Evolutionary conservation across 2,329 filamentous ascomycete species (phyloP).

Genomic region (Colletotrichum cordylinicola): DNA sequence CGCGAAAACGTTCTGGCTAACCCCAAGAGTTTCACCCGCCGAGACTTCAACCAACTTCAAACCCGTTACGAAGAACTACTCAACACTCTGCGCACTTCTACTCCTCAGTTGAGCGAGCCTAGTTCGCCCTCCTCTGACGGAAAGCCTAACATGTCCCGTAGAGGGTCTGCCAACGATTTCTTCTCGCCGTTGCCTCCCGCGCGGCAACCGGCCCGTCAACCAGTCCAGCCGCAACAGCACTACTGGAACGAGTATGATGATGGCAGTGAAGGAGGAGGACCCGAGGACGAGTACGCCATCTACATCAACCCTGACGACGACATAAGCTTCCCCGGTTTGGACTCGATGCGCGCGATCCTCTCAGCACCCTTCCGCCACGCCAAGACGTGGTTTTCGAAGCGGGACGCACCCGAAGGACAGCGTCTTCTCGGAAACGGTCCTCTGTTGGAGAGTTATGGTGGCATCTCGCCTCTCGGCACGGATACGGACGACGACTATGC

Average conservation of each 20-base stretch:
- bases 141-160: slow-evolving; percentile 24
- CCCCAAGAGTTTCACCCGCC: slow-evolving; percentile 74
- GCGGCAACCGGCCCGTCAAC: slow-evolving; percentile 27
- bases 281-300: slow-evolving; percentile 69
- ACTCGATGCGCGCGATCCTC: slow-evolving; percentile 61
- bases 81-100: slow-evolving; percentile 49
- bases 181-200: slow-evolving; percentile 10
- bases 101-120: slow-evolving; percentile 44
- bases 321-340: slow-evolving; percentile 66
- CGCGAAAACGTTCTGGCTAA: slow-evolving; percentile 68
- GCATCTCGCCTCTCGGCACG: slow-evolving; percentile 28
- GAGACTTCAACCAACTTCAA: slow-evolving; percentile 64
- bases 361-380: slow-evolving; percentile 55
- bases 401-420: background rate
- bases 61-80: slow-evolving; percentile 57
- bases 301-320: slow-evolving; percentile 75
- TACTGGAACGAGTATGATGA: slow-evolving; percentile 93
- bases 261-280: slow-evolving; percentile 70
- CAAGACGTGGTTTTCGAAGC: slow-evolving; percentile 52
- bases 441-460: slow-evolving; percentile 19
- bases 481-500: slow-evolving; percentile 56
- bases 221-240: slow-evolving; percentile 36
- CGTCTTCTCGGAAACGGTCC: slow-evolving; percentile 10
- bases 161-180: slow-evolving; percentile 13
- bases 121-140: slow-evolving; percentile 42